phyloP scores from a whole-genome alignment of 202 grass and related monocot genomes.

The Digitaria exilis region DNA sequence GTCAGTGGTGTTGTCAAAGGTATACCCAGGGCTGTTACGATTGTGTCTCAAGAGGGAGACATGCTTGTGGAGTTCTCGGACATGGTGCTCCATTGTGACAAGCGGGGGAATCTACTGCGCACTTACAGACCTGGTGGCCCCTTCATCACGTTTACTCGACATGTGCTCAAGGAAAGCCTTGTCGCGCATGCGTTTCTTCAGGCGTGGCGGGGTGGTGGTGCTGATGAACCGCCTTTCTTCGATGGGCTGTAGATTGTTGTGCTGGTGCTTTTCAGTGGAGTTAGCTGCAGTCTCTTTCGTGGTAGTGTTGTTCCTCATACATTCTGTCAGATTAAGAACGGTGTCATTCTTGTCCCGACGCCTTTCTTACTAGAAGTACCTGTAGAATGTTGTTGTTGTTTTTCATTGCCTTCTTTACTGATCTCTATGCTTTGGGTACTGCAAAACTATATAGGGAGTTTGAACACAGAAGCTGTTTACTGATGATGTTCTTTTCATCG shows the following conservation, averaged over 20 bases:
- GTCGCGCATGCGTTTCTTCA: constrained; percentile 28
- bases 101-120: background rate
- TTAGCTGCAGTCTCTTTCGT: background rate
- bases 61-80: background rate
- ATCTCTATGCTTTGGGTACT: no score
- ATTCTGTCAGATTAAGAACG: background rate
- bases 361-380: background rate
- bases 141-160: background rate
- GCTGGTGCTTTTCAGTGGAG: background rate
- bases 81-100: constrained; percentile 4
- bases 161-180: constrained; percentile 41
- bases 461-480: background rate
- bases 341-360: background rate
- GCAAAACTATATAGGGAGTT: no score
- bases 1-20: background rate
- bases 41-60: constrained; percentile 15
- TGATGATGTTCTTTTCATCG: background rate
- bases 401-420: no score
- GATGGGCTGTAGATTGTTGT: background rate
- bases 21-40: background rate
- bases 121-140: background rate
- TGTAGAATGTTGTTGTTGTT: background rate
- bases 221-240: constrained; percentile 16
- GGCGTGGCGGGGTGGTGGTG: background rate
- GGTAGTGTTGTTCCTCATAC: background rate